These are phyloP conservation scores for Hippophae rhamnoides DNA, from an alignment of 306 rosid species.

Conservation along the genomic window DNA sequence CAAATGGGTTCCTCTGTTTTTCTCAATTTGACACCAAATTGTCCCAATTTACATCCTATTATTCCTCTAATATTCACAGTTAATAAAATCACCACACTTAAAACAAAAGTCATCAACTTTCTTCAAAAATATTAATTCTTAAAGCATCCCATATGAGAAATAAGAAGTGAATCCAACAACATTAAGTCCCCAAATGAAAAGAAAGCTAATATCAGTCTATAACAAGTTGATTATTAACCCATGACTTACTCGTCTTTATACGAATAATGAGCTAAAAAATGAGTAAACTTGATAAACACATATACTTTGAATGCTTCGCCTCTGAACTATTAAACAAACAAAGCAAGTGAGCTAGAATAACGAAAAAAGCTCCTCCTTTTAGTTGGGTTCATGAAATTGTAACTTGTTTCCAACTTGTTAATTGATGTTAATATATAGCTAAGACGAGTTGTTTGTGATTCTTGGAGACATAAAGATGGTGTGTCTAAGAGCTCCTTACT, in stretches of 20 bases:
- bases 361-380: not conserved
- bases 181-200: slow-evolving; percentile 1
- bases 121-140: slow-evolving; percentile 21
- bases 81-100: slow-evolving; percentile 14
- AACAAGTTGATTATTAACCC: not conserved
- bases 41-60: slow-evolving; percentile 9
- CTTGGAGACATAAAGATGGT: slow-evolving; percentile 20
- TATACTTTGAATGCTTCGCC: slow-evolving; percentile 17
- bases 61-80: slow-evolving; percentile 18
- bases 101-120: slow-evolving; percentile 14
- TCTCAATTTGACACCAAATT: slow-evolving; percentile 8
- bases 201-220: not conserved
- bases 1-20: slow-evolving; percentile 14
- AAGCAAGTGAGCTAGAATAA: slow-evolving; percentile 5
- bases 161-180: not conserved
- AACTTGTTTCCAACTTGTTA: not conserved
- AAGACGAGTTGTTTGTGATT: slow-evolving; percentile 14
- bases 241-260: not conserved
- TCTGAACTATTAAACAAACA: slow-evolving; percentile 2
- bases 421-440: slow-evolving; percentile 10
- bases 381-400: not conserved
- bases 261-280: slow-evolving; percentile 2
- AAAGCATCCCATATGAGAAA: not conserved
- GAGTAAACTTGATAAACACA: slow-evolving; percentile 17
- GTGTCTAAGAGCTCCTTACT: slow-evolving; percentile 41